These are phyloP conservation scores for Oidiodendron maius DNA, from an alignment of 495 filamentous ascomycete genomes.

Conservation along the genomic window DNA sequence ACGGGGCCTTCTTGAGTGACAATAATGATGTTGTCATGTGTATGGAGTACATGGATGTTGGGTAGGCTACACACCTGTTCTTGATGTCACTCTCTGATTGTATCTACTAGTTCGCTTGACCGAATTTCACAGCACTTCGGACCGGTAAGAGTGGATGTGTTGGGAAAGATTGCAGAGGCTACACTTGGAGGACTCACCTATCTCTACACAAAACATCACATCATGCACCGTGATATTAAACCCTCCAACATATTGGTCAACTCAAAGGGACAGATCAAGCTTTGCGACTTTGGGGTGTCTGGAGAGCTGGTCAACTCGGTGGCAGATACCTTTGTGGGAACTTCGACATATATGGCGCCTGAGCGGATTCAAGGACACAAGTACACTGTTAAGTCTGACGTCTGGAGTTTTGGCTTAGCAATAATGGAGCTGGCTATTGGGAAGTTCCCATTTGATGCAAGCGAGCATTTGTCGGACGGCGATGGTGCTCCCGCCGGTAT, in stretches of 20 bases:
- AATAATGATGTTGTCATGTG: constrained; percentile 96
- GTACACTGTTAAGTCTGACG: constrained; percentile 96
- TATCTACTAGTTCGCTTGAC: constrained; percentile 71
- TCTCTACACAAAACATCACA: constrained; percentile 87
- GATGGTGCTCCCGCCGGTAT: constrained; percentile 86
- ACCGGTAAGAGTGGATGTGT: constrained; percentile 92
- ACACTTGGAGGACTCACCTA: constrained; percentile 92
- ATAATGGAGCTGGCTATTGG: constrained; percentile 97
- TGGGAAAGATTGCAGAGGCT: constrained; percentile 98
- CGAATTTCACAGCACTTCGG: constrained; percentile 90
- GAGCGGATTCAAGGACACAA: constrained; percentile 94
- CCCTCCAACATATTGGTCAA: constrained; percentile 96
- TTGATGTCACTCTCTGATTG: constrained; percentile 30
- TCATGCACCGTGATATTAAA: constrained; percentile 99
- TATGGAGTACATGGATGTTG: constrained; percentile 99
- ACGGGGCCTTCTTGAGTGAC: constrained; percentile 94
- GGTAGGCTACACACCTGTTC: constrained; percentile 50
- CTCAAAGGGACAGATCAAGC: constrained; percentile 87
- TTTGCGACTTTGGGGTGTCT: constrained; percentile 97
- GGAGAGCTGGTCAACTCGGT: constrained; percentile 95
- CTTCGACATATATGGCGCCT: constrained; percentile 98
- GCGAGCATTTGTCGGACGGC: constrained; percentile 56
- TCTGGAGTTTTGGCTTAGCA: constrained; percentile 95
- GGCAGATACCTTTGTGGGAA: constrained; percentile 96
- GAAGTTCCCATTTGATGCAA: constrained; percentile 86